These are phyloP conservation scores for Crucibulum laeve DNA, from an alignment of 768 basidiomycete species.

Conservation along the genomic window DNA sequence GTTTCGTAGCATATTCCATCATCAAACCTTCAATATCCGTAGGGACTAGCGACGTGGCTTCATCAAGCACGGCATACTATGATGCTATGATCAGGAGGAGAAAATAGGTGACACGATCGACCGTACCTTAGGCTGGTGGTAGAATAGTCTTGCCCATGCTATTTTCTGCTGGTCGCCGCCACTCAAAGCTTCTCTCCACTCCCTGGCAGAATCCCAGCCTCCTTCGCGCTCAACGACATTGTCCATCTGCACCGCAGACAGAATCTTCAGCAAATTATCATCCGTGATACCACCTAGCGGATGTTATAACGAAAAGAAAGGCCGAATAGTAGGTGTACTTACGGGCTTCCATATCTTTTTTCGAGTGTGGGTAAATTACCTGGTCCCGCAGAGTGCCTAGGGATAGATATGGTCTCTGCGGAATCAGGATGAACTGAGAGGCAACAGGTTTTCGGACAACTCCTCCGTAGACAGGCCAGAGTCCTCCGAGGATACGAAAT, in stretches of 20 bases:
- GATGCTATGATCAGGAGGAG: conserved; percentile 1
- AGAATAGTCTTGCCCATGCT: conserved; percentile 95
- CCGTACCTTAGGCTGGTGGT: conserved; percentile 84
- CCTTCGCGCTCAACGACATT: conserved; percentile 88
- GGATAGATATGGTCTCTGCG: conserved; percentile 93
- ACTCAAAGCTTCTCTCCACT: conserved; percentile 91
- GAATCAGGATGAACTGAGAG: conserved; percentile 88
- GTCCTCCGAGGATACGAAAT: conserved; percentile 92
- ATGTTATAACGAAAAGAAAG: background rate
- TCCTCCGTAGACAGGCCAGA: conserved; percentile 89
- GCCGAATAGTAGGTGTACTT: conserved; percentile 18
- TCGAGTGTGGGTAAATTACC: conserved; percentile 91
- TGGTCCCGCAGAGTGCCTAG: conserved; percentile 93
- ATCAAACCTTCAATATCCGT: conserved; percentile 89
- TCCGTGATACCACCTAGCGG: conserved; percentile 67
- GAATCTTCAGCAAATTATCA: conserved; percentile 62
- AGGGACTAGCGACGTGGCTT: conserved; percentile 93
- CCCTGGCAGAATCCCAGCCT: conserved; percentile 87
- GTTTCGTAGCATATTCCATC: conserved; percentile 86
- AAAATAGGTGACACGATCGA: background rate
- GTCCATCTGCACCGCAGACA: conserved; percentile 81
- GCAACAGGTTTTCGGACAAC: conserved; percentile 86
- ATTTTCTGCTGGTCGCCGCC: conserved; percentile 97
- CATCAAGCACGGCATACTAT: conserved; percentile 94
- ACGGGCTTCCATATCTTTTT: conserved; percentile 75